Percentiles rank a stretch among this genome's conserved stretches.
These are phyloP conservation scores for Ceraceosorus bombacis DNA, from an alignment of 1,284 basidiomycete genomes.

Conservation along the genomic window DNA sequence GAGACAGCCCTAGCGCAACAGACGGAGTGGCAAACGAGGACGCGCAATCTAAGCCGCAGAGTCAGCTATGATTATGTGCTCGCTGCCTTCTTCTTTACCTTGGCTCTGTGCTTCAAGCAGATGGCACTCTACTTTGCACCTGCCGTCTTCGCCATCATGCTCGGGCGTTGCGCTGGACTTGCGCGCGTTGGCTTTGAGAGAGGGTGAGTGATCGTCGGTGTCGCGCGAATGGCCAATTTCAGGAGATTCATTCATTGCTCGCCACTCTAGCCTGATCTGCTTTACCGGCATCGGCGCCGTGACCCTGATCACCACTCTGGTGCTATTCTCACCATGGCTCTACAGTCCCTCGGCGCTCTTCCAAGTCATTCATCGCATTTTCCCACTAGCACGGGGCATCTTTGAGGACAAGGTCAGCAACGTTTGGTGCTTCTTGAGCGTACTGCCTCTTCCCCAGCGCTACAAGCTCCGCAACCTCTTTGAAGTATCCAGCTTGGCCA, in stretches of 20 bases:
- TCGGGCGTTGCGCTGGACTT: conserved; percentile 63
- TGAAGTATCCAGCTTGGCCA: conserved; percentile 31
- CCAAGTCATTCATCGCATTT: conserved; percentile 70
- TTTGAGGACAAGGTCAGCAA: conserved; percentile 97
- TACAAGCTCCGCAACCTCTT: conserved; percentile 35
- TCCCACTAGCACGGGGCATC: conserved; percentile 78
- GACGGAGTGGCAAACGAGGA: conserved; percentile 7
- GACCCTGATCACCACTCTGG: conserved; percentile 56
- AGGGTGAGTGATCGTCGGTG: conserved; percentile 56
- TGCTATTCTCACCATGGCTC: conserved; percentile 70
- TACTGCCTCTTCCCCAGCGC: conserved; percentile 32
- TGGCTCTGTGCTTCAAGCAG: conserved; percentile 83
- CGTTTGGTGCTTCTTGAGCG: conserved; percentile 61
- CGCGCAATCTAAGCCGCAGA: conserved; percentile 33
- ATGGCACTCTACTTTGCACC: conserved; percentile 93
- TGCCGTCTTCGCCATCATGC: conserved; percentile 52
- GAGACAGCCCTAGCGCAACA: background rate
- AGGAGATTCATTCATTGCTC: background rate
- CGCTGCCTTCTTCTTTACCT: conserved; percentile 72
- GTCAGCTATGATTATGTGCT: conserved; percentile 54
- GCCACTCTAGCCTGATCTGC: conserved; percentile 54
- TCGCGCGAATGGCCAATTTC: background rate
- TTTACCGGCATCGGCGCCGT: conserved; percentile 62
- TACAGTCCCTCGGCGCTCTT: conserved; percentile 55
- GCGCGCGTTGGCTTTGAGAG: conserved; percentile 59